phyloP scores from a whole-genome alignment of 257 asterid genomes.

The Nicotiana paniculata region DNA sequence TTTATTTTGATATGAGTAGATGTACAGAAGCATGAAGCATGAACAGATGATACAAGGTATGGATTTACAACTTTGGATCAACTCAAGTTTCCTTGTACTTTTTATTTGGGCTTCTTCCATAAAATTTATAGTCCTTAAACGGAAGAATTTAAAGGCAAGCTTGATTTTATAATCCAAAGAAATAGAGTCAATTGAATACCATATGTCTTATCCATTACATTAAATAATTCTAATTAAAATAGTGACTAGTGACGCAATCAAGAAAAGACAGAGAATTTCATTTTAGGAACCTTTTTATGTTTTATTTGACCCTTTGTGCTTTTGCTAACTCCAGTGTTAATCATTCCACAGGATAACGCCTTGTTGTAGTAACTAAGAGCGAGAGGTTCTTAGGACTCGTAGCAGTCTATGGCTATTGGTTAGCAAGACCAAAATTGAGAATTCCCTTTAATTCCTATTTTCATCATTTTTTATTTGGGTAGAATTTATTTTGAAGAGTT shows the following conservation, averaged over 20 bases:
- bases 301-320: neutral
- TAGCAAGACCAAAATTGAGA: neutral
- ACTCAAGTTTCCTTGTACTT: neutral
- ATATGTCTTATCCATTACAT: too few relatives aligned
- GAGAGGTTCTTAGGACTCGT: neutral
- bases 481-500: neutral
- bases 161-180: neutral
- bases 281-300: neutral
- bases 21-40: conserved; percentile 67
- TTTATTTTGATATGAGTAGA: conserved; percentile 34
- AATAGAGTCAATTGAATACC: neutral
- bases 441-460: neutral
- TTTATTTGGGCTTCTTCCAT: neutral
- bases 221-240: too few relatives aligned
- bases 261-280: neutral
- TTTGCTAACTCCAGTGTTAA: neutral
- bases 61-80: neutral
- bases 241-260: neutral
- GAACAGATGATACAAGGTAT: conserved; percentile 59
- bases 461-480: too few relatives aligned
- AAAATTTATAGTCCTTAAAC: too few relatives aligned
- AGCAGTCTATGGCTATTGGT: neutral
- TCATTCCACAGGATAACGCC: neutral
- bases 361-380: neutral
- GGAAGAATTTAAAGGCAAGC: too few relatives aligned